Base-by-base conservation (phyloP, 306 rosid species). In the Nissolia schottii region DNA sequence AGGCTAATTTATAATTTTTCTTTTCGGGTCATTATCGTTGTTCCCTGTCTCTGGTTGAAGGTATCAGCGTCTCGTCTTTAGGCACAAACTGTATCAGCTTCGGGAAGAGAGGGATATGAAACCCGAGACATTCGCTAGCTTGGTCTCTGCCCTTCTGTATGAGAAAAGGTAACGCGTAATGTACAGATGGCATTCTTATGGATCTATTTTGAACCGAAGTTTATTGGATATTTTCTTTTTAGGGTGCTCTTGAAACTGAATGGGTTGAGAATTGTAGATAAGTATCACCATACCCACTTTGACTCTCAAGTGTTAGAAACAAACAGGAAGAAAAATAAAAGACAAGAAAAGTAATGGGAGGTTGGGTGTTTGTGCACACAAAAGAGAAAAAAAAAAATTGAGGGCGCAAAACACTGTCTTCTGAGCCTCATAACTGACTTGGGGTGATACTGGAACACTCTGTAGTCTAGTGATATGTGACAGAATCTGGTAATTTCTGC, bases 81-180 rank as follows among this genome's bases (percentile, higher is more conserved):
- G 91, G 58, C 96, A 92, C 89, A 88, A 92, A 74, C 83, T 92
- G 41, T 92, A 92, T 76, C 89, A 86, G 81, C 98, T 92, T 68
- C 88, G 98, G 4, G 98, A 92, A 74, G 95, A 92, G 81, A 85
- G 96, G 79, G 95, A 86, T 58, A 92, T 92, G 96, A 92, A 90
- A 74, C 98, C 98, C 0, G 98, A 92, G 83, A 90, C 98, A 2
- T 92, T 92, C 73, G 95, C 98, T 29, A 88, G 95, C 76, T 87
- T 92, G 0, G 92, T 92, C 48, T 92, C 96, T 12, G 90, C 98
- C 60, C 23, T 87, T 79, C 92, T 90, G 8, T 92, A 92, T 16
- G 95, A 92, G 95, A 92, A 90, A 82, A 81, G 97, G 96, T 92
- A 45, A 40, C 48, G 18, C n/a, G 16, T 16, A 15, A 63, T 49